These are phyloP conservation scores for Xanthoconium purpureum DNA, from an alignment of 768 basidiomycete genomes.

Conservation along the genomic window DNA sequence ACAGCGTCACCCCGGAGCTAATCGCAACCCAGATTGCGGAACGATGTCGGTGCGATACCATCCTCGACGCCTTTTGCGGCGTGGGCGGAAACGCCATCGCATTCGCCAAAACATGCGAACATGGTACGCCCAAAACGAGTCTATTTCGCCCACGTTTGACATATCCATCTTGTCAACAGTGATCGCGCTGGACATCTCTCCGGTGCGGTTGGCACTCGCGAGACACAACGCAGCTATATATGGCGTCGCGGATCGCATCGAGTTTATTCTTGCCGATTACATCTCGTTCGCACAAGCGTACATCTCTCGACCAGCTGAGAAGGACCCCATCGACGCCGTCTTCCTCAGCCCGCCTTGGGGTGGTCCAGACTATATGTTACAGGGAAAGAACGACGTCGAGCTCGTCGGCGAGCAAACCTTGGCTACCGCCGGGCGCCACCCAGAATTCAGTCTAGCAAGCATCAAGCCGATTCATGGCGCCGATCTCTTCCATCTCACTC, in stretches of 20 bases:
- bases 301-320: conserved; percentile 27
- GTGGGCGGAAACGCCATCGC: conserved; percentile 98
- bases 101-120: conserved; percentile 92
- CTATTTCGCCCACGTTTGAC: not conserved
- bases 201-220: conserved; percentile 82
- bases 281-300: conserved; percentile 68
- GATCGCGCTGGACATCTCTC: conserved; percentile 88
- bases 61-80: conserved; percentile 95
- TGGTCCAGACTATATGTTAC: conserved; percentile 66
- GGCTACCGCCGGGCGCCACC: conserved; percentile 32
- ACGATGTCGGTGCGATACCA: conserved; percentile 77
- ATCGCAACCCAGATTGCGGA: conserved; percentile 94
- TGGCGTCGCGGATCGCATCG: conserved; percentile 92
- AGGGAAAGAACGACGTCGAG: conserved; percentile 2
- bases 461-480: conserved; percentile 81
- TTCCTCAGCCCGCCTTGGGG: conserved; percentile 98
- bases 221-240: conserved; percentile 92
- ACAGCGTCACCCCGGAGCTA: conserved; percentile 89
- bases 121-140: conserved; percentile 54
- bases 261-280: conserved; percentile 89
- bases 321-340: conserved; percentile 75
- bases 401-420: not conserved
- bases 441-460: conserved; percentile 64
- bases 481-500: conserved; percentile 73
- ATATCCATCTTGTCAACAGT: conserved; percentile 47